Evolutionary conservation across 192 early-diverging fungal species (phyloP).

Genomic region (Jimgerdemannia lactiflua): DNA sequence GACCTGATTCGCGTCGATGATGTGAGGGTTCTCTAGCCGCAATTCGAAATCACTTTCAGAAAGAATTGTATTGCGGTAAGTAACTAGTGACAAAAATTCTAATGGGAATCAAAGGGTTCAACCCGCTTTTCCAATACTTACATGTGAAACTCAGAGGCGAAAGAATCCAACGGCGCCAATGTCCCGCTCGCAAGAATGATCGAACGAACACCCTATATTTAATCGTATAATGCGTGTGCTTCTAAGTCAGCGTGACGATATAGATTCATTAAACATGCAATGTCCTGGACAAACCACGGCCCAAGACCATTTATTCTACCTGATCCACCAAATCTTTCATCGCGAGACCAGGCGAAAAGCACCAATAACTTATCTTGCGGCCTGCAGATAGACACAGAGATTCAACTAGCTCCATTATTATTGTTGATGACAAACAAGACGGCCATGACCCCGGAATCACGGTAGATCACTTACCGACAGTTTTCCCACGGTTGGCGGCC

Average conservation of each 20-base stretch:
- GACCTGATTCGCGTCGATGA: constrained; percentile 50
- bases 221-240: not conserved
- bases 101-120: not conserved
- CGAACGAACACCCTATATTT: constrained; percentile 29
- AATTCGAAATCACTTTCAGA: constrained; percentile 26
- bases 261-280: too few species aligned
- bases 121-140: constrained; percentile 8
- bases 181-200: constrained; percentile 67
- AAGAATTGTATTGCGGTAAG: too few species aligned
- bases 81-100: not conserved
- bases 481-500: not conserved
- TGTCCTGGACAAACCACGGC: too few species aligned
- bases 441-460: not conserved
- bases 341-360: constrained; percentile 55
- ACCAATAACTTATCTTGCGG: constrained; percentile 54
- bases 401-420: not conserved
- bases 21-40: constrained; percentile 55
- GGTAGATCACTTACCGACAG: constrained; percentile 1
- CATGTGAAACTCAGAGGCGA: constrained; percentile 56
- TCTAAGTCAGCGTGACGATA: not conserved
- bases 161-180: constrained; percentile 52
- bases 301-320: not conserved
- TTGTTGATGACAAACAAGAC: not conserved
- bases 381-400: not conserved
- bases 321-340: constrained; percentile 43